phyloP scores from a whole-genome alignment of 2,329 filamentous ascomycete genomes.

The Periconia sp. region DNA sequence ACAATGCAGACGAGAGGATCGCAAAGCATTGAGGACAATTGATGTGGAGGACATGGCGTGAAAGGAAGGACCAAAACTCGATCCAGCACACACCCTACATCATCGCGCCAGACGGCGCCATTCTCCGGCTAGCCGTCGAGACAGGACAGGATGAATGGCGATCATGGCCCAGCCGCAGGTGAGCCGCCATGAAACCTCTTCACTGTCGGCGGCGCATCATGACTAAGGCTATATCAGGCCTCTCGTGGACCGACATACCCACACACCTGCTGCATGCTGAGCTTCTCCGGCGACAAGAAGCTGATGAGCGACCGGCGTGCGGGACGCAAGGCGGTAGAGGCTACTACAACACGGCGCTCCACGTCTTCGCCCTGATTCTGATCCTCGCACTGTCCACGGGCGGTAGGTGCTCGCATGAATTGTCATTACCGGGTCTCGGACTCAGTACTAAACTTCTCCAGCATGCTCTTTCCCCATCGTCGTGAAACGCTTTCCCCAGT shows the following conservation, averaged over 20 bases:
- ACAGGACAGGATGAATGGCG: constrained; percentile 1
- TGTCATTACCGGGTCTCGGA: neutral
- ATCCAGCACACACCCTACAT: too few species aligned
- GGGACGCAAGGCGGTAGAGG: constrained; percentile 56
- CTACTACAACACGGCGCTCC: constrained; percentile 61
- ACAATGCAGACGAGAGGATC: too few species aligned
- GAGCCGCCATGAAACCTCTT: constrained; percentile 4
- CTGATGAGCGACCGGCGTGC: constrained; percentile 56
- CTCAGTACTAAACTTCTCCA: constrained; percentile 27
- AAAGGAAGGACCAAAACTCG: too few species aligned
- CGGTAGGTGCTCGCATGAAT: constrained; percentile 43
- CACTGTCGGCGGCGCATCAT: constrained; percentile 1
- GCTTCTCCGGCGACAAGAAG: constrained; percentile 55
- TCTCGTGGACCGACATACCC: constrained; percentile 48
- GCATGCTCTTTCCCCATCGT: constrained; percentile 49
- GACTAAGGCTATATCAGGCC: constrained; percentile 29
- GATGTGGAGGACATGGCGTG: too few species aligned
- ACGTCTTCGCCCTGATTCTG: constrained; percentile 64
- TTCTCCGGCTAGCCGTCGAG: neutral
- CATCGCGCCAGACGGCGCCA: too few species aligned
- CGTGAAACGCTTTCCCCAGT: constrained; percentile 45
- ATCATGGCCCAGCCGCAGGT: constrained; percentile 22
- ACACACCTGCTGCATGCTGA: constrained; percentile 56
- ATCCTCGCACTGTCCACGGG: constrained; percentile 62
- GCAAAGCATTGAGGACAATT: constrained; percentile 1